Evolutionary conservation across 164 flowering plant genomes (phyloP).

Genomic region (Vitis labrusca): DNA sequence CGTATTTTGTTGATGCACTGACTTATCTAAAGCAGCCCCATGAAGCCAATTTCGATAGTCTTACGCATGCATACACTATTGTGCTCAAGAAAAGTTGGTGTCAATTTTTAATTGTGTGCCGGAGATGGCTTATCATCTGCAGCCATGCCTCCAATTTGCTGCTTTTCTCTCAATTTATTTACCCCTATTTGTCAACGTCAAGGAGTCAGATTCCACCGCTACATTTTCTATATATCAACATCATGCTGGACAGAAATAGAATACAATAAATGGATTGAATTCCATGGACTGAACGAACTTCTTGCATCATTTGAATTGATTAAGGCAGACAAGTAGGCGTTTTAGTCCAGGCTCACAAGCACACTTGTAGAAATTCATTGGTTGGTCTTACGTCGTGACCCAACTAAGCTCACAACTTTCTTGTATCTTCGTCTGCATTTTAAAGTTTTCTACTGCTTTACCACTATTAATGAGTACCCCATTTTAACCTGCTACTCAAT

Average conservation of each 20-base stretch:
- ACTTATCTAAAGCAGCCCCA: constrained; percentile 16
- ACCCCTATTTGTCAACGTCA: not conserved
- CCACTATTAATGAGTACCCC: too few relatives aligned
- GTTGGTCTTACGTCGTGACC: not conserved
- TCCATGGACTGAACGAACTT: constrained; percentile 1
- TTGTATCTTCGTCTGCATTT: too few relatives aligned
- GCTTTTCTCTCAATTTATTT: not conserved
- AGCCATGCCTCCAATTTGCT: not conserved
- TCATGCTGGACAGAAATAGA: constrained; percentile 13
- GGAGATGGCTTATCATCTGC: constrained; percentile 9
- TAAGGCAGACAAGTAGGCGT: constrained; percentile 17
- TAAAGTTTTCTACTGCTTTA: too few relatives aligned
- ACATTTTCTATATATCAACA: constrained; percentile 11
- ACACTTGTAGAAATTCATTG: constrained; percentile 9
- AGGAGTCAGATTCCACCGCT: constrained; percentile 23
- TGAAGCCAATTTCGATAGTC: constrained; percentile 5
- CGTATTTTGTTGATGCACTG: constrained; percentile 18
- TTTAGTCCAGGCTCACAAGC: constrained; percentile 4
- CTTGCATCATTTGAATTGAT: not conserved
- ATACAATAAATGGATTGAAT: not conserved
- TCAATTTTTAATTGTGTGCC: not conserved
- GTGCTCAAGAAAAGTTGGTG: not conserved
- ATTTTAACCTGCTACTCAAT: not conserved
- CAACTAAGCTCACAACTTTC: not conserved
- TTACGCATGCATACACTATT: constrained; percentile 3